Evolutionary conservation across 306 rosid genomes (phyloP).

Genomic region (Fagus crenata): DNA sequence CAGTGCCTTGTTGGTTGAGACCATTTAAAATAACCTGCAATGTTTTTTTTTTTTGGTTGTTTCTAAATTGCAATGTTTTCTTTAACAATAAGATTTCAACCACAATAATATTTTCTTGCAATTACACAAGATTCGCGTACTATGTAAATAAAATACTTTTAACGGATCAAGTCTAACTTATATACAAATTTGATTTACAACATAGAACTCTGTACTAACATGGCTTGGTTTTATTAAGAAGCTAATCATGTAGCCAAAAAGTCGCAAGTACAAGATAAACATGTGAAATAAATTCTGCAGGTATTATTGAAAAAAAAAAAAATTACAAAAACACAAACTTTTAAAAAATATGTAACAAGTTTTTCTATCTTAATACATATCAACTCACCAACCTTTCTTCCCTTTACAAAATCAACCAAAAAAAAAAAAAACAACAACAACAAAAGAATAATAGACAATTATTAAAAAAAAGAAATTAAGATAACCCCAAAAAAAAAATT

Average conservation of each 20-base stretch:
- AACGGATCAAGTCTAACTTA: no score
- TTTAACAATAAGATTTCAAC: no score
- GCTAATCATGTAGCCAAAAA: neutral
- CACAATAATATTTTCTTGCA: no score
- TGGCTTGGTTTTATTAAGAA: neutral
- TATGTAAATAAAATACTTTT: no score
- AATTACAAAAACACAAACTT: neutral
- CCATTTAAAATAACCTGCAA: no score
- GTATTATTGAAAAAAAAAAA: neutral
- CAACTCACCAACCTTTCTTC: constrained; percentile 2
- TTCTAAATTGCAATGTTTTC: no score
- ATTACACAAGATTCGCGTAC: no score
- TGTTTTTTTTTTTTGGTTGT: no score
- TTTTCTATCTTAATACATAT: neutral
- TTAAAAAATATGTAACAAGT: neutral
- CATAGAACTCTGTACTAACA: no score
- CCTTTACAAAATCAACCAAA: neutral
- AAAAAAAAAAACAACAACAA: neutral
- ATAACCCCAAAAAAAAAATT: constrained; percentile 17
- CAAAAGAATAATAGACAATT: neutral
- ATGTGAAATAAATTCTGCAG: neutral
- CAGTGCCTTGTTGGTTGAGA: no score
- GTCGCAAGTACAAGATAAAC: neutral
- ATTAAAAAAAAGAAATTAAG: neutral
- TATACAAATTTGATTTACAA: no score